Conservation (phyloP, 306 rosid genomes). For the Comarum palustre region DNA sequence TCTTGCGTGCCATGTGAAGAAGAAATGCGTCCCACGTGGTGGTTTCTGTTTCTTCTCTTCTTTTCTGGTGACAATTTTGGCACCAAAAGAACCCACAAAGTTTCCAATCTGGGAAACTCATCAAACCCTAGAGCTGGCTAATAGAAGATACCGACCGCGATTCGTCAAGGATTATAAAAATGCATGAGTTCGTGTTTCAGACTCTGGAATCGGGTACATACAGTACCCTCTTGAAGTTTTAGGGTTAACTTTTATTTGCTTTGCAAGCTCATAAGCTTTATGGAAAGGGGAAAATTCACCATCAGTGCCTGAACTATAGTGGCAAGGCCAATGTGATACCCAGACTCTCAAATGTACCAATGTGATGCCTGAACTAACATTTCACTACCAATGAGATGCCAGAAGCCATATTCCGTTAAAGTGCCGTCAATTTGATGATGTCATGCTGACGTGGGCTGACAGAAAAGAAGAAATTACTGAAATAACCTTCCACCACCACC, state of each 20-base stretch:
- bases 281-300: no score
- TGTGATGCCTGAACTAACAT: no score
- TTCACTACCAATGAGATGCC: no score
- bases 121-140: background rate
- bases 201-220: background rate
- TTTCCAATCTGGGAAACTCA: slow-evolving; percentile 42
- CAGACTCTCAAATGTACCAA: no score
- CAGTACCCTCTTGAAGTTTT: background rate
- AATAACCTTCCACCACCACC: no score
- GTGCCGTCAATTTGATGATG: no score
- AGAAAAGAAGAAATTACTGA: no score
- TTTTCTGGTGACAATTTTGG: slow-evolving; percentile 33
- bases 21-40: slow-evolving; percentile 65
- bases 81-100: slow-evolving; percentile 28
- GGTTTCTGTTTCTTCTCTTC: slow-evolving; percentile 29
- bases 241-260: slow-evolving; percentile 3
- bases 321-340: no score
- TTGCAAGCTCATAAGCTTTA: background rate
- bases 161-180: background rate
- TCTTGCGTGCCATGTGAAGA: slow-evolving; percentile 65
- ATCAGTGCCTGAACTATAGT: no score
- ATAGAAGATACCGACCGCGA: background rate
- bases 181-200: background rate
- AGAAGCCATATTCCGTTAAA: no score
- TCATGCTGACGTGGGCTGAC: no score